Conservation (phyloP, 768 basidiomycete genomes). For the Mycena crocata region DNA sequence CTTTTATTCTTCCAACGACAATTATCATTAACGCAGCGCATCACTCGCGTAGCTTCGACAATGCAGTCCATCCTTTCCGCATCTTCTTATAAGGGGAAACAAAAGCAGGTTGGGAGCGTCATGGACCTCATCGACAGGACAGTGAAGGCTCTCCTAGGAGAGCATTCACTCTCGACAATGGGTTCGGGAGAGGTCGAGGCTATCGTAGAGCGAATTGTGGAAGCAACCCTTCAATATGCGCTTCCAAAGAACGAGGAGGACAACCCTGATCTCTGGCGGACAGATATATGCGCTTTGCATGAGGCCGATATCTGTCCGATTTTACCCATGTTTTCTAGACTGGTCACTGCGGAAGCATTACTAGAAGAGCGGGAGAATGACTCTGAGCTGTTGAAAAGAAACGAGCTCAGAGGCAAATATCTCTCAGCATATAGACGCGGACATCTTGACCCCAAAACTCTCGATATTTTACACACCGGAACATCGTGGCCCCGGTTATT, state of each 20-base stretch:
- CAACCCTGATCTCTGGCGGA: conserved; percentile 61
- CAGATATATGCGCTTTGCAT: conserved; percentile 73
- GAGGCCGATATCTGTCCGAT: conserved; percentile 66
- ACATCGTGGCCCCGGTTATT: conserved; percentile 81
- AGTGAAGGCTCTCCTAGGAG: conserved; percentile 68
- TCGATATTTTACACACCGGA: conserved; percentile 71
- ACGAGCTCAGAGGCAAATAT: conserved; percentile 62
- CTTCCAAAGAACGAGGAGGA: conserved; percentile 69
- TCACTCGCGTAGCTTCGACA: conserved; percentile 70
- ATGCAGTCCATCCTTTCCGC: conserved; percentile 66
- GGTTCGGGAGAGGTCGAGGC: conserved; percentile 72
- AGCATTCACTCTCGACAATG: conserved; percentile 59
- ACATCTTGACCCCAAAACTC: conserved; percentile 62
- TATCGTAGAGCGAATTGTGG: conserved; percentile 76
- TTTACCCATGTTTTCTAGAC: conserved; percentile 62
- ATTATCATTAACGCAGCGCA: conserved; percentile 69
- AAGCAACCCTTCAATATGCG: conserved; percentile 82
- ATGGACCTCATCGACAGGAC: conserved; percentile 83
- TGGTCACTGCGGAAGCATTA: conserved; percentile 46
- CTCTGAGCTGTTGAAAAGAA: conserved; percentile 38
- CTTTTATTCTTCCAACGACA: conserved; percentile 75
- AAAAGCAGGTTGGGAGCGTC: conserved; percentile 70
- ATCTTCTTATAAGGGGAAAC: conserved; percentile 58
- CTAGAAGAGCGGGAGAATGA: conserved; percentile 42
- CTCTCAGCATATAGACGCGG: conserved; percentile 74